phyloP scores from a whole-genome alignment of 805 yeast species.

The Yarrowia osloensis region DNA sequence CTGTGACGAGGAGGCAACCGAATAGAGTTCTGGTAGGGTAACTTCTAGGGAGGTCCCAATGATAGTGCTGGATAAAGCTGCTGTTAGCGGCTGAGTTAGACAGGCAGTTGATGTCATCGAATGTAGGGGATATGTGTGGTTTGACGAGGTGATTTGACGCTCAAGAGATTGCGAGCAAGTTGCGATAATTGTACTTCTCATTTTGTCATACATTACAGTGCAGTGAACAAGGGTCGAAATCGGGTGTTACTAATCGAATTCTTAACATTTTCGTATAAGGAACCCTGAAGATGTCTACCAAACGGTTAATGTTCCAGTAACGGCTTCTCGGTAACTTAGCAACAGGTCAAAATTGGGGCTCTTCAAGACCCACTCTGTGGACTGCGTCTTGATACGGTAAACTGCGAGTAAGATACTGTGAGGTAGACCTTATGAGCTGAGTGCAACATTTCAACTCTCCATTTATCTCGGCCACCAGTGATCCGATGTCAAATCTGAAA shows the following conservation, averaged over 20 bases:
- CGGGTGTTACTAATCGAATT: too few species aligned
- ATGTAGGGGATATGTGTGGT: too few species aligned
- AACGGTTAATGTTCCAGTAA: too few species aligned
- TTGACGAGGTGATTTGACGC: too few species aligned
- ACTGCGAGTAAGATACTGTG: not conserved
- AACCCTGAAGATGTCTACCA: too few species aligned
- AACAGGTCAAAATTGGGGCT: too few species aligned
- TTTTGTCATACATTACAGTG: too few species aligned
- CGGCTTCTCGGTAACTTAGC: too few species aligned
- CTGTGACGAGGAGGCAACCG: constrained; percentile 28
- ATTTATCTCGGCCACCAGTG: not conserved
- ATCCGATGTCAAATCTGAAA: not conserved
- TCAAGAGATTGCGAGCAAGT: too few species aligned
- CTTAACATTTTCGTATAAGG: too few species aligned
- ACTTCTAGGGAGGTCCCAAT: constrained; percentile 18
- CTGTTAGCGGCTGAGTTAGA: not conserved
- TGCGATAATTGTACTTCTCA: too few species aligned
- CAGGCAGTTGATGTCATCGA: not conserved
- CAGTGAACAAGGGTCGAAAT: too few species aligned
- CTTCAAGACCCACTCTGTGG: not conserved
- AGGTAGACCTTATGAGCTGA: not conserved
- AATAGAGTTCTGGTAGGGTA: constrained; percentile 28
- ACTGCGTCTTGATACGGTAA: not conserved
- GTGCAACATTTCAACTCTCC: not conserved
- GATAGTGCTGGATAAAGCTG: not conserved